Conservation (phyloP, 2,329 filamentous ascomycete species). For the Achaetomium macrosporum region DNA sequence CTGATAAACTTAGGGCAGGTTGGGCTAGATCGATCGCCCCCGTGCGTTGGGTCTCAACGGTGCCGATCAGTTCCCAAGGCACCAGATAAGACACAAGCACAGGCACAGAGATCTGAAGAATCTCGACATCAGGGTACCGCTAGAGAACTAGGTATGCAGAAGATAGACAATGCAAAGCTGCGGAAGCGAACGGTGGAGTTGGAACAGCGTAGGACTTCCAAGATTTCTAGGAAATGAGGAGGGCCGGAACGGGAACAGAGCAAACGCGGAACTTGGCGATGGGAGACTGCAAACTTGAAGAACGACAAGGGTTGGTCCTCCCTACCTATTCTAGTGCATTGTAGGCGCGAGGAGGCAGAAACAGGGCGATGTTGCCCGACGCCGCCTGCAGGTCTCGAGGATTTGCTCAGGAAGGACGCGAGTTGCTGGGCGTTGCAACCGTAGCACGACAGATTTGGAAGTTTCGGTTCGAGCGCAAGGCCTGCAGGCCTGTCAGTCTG, state of each 20-base stretch:
- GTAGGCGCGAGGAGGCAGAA: not conserved
- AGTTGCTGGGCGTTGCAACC: too few species aligned
- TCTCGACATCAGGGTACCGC: constrained; percentile 15
- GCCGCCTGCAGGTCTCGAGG: not conserved
- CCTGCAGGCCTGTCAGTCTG: not conserved
- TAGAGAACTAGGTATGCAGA: not conserved
- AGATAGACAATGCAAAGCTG: not conserved
- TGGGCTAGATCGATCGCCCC: constrained; percentile 8
- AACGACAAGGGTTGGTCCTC: not conserved
- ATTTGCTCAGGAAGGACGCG: not conserved
- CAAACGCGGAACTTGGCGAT: not conserved
- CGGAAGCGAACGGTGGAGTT: not conserved
- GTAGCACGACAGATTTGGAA: not conserved
- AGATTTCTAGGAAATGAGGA: constrained; percentile 1
- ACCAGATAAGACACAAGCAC: constrained; percentile 22
- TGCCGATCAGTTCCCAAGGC: constrained; percentile 15
- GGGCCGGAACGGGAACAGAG: not conserved
- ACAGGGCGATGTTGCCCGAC: not conserved
- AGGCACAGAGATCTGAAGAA: constrained; percentile 17
- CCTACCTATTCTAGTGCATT: too few species aligned
- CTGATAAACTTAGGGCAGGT: constrained; percentile 5
- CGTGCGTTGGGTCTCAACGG: constrained; percentile 17
- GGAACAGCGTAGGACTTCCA: not conserved
- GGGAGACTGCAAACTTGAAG: not conserved
- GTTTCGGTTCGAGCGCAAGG: not conserved